phyloP scores from a whole-genome alignment of 495 filamentous ascomycete genomes.

The Usnea hakonensis region DNA sequence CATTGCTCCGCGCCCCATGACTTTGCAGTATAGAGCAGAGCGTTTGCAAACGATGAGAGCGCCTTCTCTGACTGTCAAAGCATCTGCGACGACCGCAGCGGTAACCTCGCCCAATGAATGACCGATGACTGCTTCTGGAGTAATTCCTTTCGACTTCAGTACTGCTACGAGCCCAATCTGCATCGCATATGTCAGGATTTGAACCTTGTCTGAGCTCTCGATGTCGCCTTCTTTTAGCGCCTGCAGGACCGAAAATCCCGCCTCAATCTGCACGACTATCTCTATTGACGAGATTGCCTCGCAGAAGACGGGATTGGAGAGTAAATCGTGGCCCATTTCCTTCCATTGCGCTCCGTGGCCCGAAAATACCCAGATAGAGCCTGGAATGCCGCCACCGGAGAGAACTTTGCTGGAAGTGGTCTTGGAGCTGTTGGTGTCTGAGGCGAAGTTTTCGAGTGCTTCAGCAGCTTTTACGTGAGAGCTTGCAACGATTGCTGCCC shows the following conservation, averaged over 20 bases:
- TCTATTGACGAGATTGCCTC: conserved; percentile 17
- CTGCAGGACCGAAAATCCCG: conserved; percentile 30
- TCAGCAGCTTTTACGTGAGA: conserved; percentile 23
- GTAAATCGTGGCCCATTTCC: conserved; percentile 16
- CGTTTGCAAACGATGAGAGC: conserved; percentile 30
- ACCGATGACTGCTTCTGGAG: conserved; percentile 30
- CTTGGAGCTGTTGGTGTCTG: not conserved
- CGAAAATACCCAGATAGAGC: conserved; percentile 18
- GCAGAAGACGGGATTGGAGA: conserved; percentile 6
- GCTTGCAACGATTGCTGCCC: conserved; percentile 23
- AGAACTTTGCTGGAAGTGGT: conserved; percentile 17
- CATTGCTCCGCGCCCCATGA: conserved; percentile 46
- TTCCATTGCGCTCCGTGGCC: conserved; percentile 23
- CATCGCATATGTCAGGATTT: conserved; percentile 31
- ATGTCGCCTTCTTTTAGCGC: conserved; percentile 28
- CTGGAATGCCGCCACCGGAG: conserved; percentile 11
- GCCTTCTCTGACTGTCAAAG: conserved; percentile 27
- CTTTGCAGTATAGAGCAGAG: conserved; percentile 30
- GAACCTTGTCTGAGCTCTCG: conserved; percentile 25
- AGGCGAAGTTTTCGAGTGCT: conserved; percentile 21
- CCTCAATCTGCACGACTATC: conserved; percentile 23
- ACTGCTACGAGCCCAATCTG: conserved; percentile 29
- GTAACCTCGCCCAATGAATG: conserved; percentile 36
- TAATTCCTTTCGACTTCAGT: conserved; percentile 24
- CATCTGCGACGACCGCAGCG: conserved; percentile 27